phyloP scores from a whole-genome alignment of 2,329 filamentous ascomycete genomes.

The Aspergillus novofumigatus region DNA sequence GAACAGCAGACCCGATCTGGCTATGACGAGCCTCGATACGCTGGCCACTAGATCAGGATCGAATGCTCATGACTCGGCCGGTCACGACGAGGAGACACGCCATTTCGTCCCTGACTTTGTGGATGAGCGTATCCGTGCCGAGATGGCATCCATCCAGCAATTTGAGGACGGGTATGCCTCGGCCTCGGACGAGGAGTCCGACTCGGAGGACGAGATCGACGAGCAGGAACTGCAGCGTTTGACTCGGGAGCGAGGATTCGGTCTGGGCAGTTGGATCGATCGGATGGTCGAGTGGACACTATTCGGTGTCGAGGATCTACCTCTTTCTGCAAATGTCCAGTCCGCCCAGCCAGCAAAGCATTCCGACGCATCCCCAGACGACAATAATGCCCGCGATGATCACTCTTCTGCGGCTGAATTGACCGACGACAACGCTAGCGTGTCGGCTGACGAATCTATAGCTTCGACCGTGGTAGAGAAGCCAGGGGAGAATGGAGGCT shows the following conservation, averaged over 20 bases:
- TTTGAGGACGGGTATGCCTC: slow-evolving; percentile 13
- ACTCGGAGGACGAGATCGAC: slow-evolving; percentile 37
- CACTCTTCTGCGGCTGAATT: slow-evolving; percentile 8
- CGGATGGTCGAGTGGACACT: slow-evolving; percentile 55
- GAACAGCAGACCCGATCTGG: slow-evolving; percentile 22
- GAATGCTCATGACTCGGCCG: slow-evolving; percentile 1
- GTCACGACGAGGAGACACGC: slow-evolving; percentile 13
- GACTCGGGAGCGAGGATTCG: slow-evolving; percentile 50
- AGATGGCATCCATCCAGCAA: slow-evolving; percentile 32
- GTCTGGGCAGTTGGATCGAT: slow-evolving; percentile 55
- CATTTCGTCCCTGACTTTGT: slow-evolving; percentile 48
- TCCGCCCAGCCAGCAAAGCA: background rate
- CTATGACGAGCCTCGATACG: slow-evolving; percentile 4
- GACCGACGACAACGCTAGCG: slow-evolving; percentile 24
- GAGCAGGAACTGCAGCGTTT: slow-evolving; percentile 52
- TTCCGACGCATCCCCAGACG: background rate
- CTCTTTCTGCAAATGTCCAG: slow-evolving; percentile 9
- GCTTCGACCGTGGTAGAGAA: slow-evolving; percentile 27
- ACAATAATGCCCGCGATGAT: background rate
- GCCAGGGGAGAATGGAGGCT: slow-evolving; percentile 43
- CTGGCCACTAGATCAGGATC: background rate
- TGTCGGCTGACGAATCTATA: slow-evolving; percentile 28
- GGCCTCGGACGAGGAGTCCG: slow-evolving; percentile 18
- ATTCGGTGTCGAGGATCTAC: slow-evolving; percentile 50
- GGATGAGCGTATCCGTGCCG: slow-evolving; percentile 39